These are phyloP conservation scores for Quercus parvula DNA, from an alignment of 306 rosid species.

Conservation along the genomic window DNA sequence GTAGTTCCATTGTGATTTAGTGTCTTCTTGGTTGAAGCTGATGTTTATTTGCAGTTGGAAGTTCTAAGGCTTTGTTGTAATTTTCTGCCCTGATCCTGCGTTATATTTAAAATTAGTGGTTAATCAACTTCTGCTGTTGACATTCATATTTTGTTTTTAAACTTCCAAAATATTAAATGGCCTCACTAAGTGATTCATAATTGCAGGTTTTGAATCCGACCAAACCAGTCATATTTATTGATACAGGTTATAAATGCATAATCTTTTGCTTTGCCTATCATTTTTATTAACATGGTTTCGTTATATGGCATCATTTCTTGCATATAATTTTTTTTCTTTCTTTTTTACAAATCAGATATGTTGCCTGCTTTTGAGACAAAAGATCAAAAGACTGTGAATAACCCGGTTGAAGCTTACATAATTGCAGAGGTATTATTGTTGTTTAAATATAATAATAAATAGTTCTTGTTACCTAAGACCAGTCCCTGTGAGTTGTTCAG, in stretches of 20 bases:
- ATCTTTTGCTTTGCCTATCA: conserved; percentile 13
- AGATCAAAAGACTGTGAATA: conserved; percentile 64
- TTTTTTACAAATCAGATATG: conserved; percentile 41
- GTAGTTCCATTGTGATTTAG: background rate
- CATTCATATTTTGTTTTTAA: background rate
- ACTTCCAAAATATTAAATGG: background rate
- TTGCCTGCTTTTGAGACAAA: conserved; percentile 81
- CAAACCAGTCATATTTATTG: conserved; percentile 80
- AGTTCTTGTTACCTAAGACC: background rate
- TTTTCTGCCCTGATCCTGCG: background rate
- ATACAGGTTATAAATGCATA: conserved; percentile 58
- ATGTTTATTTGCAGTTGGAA: background rate
- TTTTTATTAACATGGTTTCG: background rate
- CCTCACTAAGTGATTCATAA: background rate
- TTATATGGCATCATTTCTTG: conserved; percentile 2
- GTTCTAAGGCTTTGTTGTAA: background rate
- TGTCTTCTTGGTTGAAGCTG: background rate
- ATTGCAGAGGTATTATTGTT: conserved; percentile 53
- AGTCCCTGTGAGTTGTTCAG: conserved; percentile 8
- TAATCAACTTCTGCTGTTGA: background rate
- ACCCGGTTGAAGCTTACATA: conserved; percentile 82
- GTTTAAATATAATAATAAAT: background rate
- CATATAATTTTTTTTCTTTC: conserved; percentile 9
- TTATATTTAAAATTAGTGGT: too few species aligned
- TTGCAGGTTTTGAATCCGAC: conserved; percentile 75